Percentiles rank a stretch among this genome's conserved stretches.
Conservation (phyloP, 352 stramenopile genomes). For the Thalassiosira mediterranea region DNA sequence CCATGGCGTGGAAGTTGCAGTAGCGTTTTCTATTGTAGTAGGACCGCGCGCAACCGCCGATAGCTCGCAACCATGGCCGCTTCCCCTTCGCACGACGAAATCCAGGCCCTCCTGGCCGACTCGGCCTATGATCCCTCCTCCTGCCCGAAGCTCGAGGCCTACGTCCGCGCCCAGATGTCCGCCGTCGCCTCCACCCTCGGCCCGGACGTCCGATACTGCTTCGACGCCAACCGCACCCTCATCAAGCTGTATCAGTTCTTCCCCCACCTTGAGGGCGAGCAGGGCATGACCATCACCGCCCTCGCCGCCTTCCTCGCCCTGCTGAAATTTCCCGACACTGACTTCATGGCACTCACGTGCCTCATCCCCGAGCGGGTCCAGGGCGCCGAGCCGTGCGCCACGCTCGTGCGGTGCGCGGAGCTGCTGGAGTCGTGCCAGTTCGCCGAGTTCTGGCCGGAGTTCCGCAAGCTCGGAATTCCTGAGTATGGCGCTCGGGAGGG, state of each 20-base stretch:
- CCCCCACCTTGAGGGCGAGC: constrained; percentile 41
- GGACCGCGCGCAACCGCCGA: not conserved
- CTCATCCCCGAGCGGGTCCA: constrained; percentile 67
- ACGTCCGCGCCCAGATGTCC: constrained; percentile 65
- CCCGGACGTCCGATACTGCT: constrained; percentile 59
- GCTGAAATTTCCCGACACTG: constrained; percentile 63
- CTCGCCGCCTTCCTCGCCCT: constrained; percentile 61
- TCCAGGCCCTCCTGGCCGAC: constrained; percentile 55
- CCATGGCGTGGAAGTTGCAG: too few species aligned
- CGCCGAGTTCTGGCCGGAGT: constrained; percentile 70
- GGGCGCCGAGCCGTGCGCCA: constrained; percentile 58
- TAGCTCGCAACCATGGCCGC: constrained; percentile 6
- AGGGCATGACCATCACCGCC: constrained; percentile 25
- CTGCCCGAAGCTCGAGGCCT: constrained; percentile 61
- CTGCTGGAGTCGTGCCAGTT: constrained; percentile 74
- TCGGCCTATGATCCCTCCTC: constrained; percentile 55
- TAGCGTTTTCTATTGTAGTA: not conserved
- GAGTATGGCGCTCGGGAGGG: constrained; percentile 39
- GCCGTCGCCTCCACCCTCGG: constrained; percentile 42
- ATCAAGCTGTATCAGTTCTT: constrained; percentile 81
- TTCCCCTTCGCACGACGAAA: constrained; percentile 26
- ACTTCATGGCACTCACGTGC: constrained; percentile 70
- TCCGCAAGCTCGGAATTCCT: constrained; percentile 48
- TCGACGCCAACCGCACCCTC: constrained; percentile 71
- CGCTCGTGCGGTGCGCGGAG: constrained; percentile 54